A percentile compares a stretch with the other conserved stretches of the same genome.
Conservation (phyloP, 768 basidiomycete genomes). For the Lactarius deliciosus region DNA sequence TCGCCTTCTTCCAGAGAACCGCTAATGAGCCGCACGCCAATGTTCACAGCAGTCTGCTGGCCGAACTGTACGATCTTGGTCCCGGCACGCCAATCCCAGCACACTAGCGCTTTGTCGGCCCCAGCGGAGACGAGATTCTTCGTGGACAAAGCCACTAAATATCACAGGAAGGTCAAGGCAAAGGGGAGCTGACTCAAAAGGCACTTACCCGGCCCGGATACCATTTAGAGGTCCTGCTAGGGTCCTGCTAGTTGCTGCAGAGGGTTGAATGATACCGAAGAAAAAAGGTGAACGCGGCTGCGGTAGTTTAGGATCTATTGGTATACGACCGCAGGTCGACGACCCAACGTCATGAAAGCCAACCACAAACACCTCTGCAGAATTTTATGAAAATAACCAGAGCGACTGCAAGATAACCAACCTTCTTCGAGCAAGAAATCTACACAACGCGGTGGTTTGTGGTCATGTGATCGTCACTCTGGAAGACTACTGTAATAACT, state of each 20-base stretch:
- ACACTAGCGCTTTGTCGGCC: conserved; percentile 69
- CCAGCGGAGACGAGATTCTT: conserved; percentile 88
- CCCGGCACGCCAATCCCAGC: conserved; percentile 89
- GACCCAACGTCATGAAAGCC: conserved; percentile 92
- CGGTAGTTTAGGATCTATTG: conserved; percentile 9
- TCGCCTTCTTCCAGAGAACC: conserved; percentile 59
- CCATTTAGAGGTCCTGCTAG: conserved; percentile 90
- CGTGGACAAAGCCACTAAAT: conserved; percentile 72
- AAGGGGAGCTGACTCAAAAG: not conserved
- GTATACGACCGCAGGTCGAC: conserved; percentile 29
- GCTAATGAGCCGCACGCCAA: conserved; percentile 82
- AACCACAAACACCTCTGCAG: conserved; percentile 80
- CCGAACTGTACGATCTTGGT: conserved; percentile 89
- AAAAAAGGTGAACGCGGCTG: conserved; percentile 87
- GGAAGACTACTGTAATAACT: too few relatives aligned
- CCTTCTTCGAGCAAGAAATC: conserved; percentile 84
- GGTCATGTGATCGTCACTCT: not conserved
- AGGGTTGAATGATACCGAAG: conserved; percentile 79
- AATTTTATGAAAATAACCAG: conserved; percentile 9
- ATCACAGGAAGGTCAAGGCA: not conserved
- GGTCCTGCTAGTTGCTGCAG: conserved; percentile 79
- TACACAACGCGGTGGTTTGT: conserved; percentile 68
- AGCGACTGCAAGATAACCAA: conserved; percentile 33
- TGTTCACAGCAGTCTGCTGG: conserved; percentile 89
- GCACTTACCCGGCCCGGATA: conserved; percentile 58